Percentiles rank a stretch among this genome's conserved stretches.
phyloP scores from a whole-genome alignment of 2,329 filamentous ascomycete genomes.

The Trichoderma pleuroti region DNA sequence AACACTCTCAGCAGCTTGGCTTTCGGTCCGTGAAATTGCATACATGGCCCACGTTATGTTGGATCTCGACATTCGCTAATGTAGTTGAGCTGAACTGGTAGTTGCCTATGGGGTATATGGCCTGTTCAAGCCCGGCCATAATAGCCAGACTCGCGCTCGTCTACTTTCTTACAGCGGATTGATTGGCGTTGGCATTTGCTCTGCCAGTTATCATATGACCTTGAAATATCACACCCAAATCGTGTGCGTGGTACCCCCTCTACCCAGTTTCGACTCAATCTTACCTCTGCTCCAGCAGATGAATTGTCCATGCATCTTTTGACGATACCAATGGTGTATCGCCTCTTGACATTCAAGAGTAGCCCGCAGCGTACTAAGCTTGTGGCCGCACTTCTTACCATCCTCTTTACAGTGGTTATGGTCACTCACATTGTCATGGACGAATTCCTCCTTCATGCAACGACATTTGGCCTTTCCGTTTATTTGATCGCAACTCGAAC shows the following conservation, averaged over 20 bases:
- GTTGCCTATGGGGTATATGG: conserved; percentile 40
- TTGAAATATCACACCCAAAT: conserved; percentile 36
- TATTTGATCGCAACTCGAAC: conserved; percentile 34
- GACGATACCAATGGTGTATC: conserved; percentile 40
- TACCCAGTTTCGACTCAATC: not conserved
- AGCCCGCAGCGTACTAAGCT: conserved; percentile 26
- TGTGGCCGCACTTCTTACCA: conserved; percentile 23
- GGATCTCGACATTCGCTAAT: not conserved
- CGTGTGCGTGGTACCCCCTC: conserved; percentile 25
- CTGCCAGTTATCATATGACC: conserved; percentile 34
- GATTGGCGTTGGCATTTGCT: conserved; percentile 35
- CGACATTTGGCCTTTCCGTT: conserved; percentile 34
- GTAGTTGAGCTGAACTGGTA: conserved; percentile 22
- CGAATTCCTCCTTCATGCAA: conserved; percentile 40
- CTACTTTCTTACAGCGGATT: conserved; percentile 37
- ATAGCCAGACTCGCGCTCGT: conserved; percentile 27
- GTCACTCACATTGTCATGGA: conserved; percentile 42
- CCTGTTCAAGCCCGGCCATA: conserved; percentile 24
- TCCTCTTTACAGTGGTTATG: conserved; percentile 35
- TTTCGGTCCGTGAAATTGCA: conserved; percentile 28
- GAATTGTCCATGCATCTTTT: conserved; percentile 42
- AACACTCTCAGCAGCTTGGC: conserved; percentile 42
- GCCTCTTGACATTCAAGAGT: conserved; percentile 37
- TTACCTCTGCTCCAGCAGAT: conserved; percentile 31
- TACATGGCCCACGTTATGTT: not conserved